These are phyloP conservation scores for Polytrichum formosum DNA, from an alignment of 225 moss, liverwort and hornwort genomes.

Conservation along the genomic window DNA sequence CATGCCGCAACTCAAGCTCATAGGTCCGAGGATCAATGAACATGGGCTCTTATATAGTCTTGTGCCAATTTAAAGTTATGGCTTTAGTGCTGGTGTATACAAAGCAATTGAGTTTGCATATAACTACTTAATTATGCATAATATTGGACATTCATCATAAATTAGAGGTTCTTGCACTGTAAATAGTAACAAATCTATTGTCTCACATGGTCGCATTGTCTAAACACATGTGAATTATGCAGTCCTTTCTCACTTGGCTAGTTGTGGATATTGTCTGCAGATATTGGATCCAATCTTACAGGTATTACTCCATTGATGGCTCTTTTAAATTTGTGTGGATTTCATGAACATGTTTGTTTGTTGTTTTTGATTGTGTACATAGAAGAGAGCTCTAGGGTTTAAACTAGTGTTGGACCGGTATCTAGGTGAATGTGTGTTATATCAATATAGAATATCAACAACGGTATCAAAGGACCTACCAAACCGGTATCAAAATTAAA, in stretches of 20 bases:
- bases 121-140: background rate
- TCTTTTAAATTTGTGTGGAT: background rate
- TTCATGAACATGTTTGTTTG: background rate
- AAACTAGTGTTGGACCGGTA: too few species aligned
- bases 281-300: conserved; percentile 89
- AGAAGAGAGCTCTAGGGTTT: conserved; percentile 5
- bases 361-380: background rate
- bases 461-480: too few species aligned
- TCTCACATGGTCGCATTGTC: background rate
- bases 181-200: background rate
- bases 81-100: background rate
- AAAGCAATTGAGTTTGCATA: background rate
- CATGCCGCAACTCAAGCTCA: conserved; percentile 11
- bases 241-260: background rate
- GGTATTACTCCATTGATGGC: conserved; percentile 29
- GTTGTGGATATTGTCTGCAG: conserved; percentile 29
- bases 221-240: background rate
- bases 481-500: too few species aligned
- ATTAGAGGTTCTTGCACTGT: background rate
- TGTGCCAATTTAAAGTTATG: background rate
- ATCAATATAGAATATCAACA: too few species aligned
- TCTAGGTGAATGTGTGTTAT: too few species aligned
- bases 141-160: background rate
- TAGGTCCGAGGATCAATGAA: background rate
- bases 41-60: background rate